These are phyloP conservation scores for Hanseniaspora jakobsenii DNA, from an alignment of 805 yeast species.

Conservation along the genomic window DNA sequence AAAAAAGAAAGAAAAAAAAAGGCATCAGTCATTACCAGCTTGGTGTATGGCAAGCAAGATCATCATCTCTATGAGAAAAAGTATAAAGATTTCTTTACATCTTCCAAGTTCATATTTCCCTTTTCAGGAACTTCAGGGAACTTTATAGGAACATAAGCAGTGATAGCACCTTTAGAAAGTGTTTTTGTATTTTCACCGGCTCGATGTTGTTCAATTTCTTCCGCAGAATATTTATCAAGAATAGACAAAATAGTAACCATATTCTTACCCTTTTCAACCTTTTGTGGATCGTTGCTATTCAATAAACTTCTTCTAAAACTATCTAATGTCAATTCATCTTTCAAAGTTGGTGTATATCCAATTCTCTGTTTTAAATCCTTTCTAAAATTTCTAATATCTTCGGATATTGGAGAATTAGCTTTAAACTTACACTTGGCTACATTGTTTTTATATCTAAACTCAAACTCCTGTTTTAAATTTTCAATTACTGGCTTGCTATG, in stretches of 20 bases:
- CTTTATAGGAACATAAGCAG: conserved; percentile 46
- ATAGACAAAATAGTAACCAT: conserved; percentile 65
- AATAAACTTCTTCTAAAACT: conserved; percentile 46
- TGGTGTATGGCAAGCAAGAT: too few relatives aligned
- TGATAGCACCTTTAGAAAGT: conserved; percentile 16
- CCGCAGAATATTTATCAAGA: conserved; percentile 26
- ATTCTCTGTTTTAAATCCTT: conserved; percentile 36
- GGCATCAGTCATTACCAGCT: too few relatives aligned
- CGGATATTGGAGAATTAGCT: conserved; percentile 39
- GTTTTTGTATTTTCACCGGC: conserved; percentile 21
- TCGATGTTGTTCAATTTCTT: conserved; percentile 17
- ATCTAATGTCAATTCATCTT: conserved; percentile 67
- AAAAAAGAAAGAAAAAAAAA: too few relatives aligned
- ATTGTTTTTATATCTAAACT: conserved; percentile 61
- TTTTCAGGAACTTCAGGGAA: conserved; percentile 64
- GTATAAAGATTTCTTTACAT: conserved; percentile 61
- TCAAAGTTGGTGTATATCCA: conserved; percentile 47
- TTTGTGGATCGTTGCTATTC: conserved; percentile 39
- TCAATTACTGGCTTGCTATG: conserved; percentile 66
- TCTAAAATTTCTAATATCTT: conserved; percentile 39
- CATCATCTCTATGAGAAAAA: conserved; percentile 66
- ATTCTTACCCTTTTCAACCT: conserved; percentile 37
- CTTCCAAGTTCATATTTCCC: conserved; percentile 73
- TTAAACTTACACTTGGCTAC: conserved; percentile 50
- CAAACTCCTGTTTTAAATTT: conserved; percentile 70